These are phyloP conservation scores for Anisodus tanguticus DNA, from an alignment of 257 asterid genomes.

Conservation along the genomic window DNA sequence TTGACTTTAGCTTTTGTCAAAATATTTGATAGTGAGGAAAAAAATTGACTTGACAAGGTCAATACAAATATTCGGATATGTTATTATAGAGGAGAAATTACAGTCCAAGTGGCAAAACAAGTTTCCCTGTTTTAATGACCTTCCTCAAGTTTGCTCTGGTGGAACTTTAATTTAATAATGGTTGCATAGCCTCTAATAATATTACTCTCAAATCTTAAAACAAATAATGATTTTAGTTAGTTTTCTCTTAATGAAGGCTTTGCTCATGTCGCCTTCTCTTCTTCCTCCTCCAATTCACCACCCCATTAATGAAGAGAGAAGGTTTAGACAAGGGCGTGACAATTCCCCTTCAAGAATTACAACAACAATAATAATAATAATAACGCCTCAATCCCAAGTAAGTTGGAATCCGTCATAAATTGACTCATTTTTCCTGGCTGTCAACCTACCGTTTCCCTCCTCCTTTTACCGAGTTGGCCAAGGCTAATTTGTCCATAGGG, in stretches of 20 bases:
- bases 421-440: not conserved
- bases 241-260: conserved; percentile 36
- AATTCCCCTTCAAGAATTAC: not conserved
- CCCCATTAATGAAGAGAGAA: conserved; percentile 32
- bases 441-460: not conserved
- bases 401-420: not conserved
- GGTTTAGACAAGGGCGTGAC: conserved; percentile 31
- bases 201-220: conserved; percentile 10
- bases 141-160: conserved; percentile 37
- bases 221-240: conserved; percentile 28
- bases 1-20: not conserved
- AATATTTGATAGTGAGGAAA: not conserved
- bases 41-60: not conserved
- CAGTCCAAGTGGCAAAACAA: conserved; percentile 30
- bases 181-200: conserved; percentile 39
- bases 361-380: not conserved
- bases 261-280: conserved; percentile 42
- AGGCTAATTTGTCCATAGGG: not conserved
- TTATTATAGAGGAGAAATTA: not conserved
- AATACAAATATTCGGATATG: not conserved
- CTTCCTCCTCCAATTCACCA: conserved; percentile 36
- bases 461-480: not conserved
- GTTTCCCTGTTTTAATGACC: conserved; percentile 43
- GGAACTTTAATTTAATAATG: conserved; percentile 27
- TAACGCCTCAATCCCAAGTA: not conserved